Conservation (phyloP, 176 grass and related monocot species). For the Carex parvula region DNA sequence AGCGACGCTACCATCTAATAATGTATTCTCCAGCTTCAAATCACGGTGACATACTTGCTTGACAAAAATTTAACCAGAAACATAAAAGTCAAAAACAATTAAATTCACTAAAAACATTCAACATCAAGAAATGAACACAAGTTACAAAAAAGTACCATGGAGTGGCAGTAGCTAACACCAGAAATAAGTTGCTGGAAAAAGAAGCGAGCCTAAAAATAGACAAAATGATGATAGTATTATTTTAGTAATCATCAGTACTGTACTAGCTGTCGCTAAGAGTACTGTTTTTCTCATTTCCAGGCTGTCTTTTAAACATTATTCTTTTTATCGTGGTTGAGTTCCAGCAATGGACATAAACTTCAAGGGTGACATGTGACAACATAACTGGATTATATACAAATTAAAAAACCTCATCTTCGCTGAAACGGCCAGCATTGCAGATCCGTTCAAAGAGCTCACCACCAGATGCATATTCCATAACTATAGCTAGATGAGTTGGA, state of each 20-base stretch:
- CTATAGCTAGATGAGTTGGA: constrained; percentile 98
- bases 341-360: not conserved
- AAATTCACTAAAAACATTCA: constrained; percentile 19
- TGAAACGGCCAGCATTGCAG: constrained; percentile 84
- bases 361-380: not conserved
- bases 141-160: constrained; percentile 55
- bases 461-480: constrained; percentile 98
- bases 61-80: constrained; percentile 45
- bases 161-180: constrained; percentile 96
- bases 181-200: constrained; percentile 99
- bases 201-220: constrained; percentile 70
- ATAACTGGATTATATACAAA: not conserved
- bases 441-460: constrained; percentile 96
- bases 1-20: constrained; percentile 81
- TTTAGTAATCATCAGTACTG: not conserved
- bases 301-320: not conserved
- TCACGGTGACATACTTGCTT: constrained; percentile 99
- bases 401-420: constrained; percentile 82
- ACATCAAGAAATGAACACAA: constrained; percentile 4
- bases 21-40: constrained; percentile 92
- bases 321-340: not conserved
- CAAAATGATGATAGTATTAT: not conserved
- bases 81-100: constrained; percentile 18
- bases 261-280: not conserved
- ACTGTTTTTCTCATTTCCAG: constrained; percentile 6